A percentile compares a stretch with the other conserved stretches of the same genome.
Conservation (phyloP, 495 filamentous ascomycete species). For the Aspergillus biplanus region DNA sequence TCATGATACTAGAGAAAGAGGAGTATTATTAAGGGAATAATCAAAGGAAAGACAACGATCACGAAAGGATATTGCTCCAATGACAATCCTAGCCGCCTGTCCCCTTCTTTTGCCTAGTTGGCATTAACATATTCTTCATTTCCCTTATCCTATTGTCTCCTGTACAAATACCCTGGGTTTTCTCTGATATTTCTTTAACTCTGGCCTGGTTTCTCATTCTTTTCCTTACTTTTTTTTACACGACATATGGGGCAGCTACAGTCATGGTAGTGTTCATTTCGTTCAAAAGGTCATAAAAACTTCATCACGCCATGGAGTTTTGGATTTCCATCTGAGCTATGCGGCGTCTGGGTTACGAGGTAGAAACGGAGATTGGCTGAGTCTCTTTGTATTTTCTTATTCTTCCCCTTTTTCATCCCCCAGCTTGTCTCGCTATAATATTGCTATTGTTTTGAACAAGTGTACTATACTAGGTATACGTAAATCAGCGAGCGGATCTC, state of each 20-base stretch:
- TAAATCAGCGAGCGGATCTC: conserved; percentile 1
- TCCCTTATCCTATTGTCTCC: conserved; percentile 25
- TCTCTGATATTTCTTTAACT: conserved; percentile 20
- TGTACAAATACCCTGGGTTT: conserved; percentile 34
- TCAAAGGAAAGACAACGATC: conserved; percentile 6
- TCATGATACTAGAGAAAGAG: conserved; percentile 50
- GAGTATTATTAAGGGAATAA: conserved; percentile 38
- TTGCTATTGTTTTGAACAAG: conserved; percentile 12
- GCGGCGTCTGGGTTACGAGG: conserved; percentile 28
- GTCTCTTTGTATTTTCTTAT: conserved; percentile 8
- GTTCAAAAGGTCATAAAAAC: conserved; percentile 1
- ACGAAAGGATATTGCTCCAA: background rate
- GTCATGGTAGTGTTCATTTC: conserved; percentile 9
- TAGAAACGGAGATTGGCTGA: conserved; percentile 27
- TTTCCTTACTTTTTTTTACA: background rate
- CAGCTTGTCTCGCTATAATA: conserved; percentile 12
- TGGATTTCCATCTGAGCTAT: conserved; percentile 13
- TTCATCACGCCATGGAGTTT: conserved; percentile 9
- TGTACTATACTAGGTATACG: conserved; percentile 32
- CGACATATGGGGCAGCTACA: background rate
- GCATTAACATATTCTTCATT: conserved; percentile 24
- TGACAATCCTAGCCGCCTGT: conserved; percentile 23
- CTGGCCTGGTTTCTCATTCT: conserved; percentile 5
- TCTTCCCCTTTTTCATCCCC: conserved; percentile 1
- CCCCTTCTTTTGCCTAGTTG: conserved; percentile 13